Percentiles rank a stretch among this genome's conserved stretches.
Conservation (phyloP, 345 rosid species). For the Eucalyptus erythrocorys region DNA sequence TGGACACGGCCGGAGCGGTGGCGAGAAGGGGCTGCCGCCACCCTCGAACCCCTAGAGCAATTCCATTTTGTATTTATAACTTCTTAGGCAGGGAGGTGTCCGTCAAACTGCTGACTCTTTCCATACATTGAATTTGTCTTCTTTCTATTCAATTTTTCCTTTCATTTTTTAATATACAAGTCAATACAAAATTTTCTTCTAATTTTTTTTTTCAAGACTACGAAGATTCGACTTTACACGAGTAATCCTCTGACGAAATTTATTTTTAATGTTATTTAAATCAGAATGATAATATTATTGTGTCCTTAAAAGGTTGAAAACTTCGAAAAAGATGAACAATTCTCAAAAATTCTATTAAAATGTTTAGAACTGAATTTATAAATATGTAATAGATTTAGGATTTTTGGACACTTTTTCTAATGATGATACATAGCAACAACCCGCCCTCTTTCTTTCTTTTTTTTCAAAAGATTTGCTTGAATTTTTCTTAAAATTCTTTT, state of each 20-base stretch:
- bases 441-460: fast-evolving
- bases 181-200: background rate
- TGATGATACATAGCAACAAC: background rate
- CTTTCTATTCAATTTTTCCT: background rate
- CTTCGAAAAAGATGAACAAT: background rate
- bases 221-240: background rate
- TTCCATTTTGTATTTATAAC: background rate
- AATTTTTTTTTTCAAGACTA: background rate
- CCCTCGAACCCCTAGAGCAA: background rate
- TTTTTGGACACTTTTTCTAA: fast-evolving
- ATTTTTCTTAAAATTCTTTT: background rate
- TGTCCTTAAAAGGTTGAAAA: background rate
- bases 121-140: background rate
- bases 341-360: fast-evolving
- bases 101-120: background rate
- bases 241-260: background rate
- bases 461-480: background rate
- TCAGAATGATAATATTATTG: background rate
- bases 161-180: background rate
- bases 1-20: too few species aligned
- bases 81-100: background rate
- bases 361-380: fast-evolving
- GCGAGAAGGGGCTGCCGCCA: background rate
- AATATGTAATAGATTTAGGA: fast-evolving
- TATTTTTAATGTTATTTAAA: background rate